These are phyloP conservation scores for Insectozyma bohioensis DNA, from an alignment of 1,139 yeast genomes.

Conservation along the genomic window DNA sequence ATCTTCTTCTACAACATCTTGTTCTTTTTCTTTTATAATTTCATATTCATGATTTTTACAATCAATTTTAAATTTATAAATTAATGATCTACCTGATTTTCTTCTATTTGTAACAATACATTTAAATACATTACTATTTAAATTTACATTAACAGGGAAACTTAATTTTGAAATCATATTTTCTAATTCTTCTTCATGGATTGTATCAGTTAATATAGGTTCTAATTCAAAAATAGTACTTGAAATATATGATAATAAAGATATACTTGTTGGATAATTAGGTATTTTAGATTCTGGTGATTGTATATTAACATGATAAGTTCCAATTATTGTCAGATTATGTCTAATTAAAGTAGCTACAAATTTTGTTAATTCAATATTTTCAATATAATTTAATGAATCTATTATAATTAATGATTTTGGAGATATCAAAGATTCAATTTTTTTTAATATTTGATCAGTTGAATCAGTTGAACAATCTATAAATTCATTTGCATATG, in stretches of 20 bases:
- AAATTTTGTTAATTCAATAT: slow-evolving; percentile 49
- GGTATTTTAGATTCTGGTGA: slow-evolving; percentile 16
- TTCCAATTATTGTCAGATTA: slow-evolving; percentile 53
- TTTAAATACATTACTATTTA: slow-evolving; percentile 49
- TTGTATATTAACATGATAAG: slow-evolving; percentile 57
- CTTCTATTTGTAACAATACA: slow-evolving; percentile 65
- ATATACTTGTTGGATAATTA: slow-evolving; percentile 53
- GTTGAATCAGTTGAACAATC: slow-evolving; percentile 33
- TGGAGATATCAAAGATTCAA: slow-evolving; percentile 7
- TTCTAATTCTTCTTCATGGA: slow-evolving; percentile 53
- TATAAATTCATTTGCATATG: slow-evolving; percentile 48
- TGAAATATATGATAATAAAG: slow-evolving; percentile 63
- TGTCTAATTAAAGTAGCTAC: slow-evolving; percentile 58
- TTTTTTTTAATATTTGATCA: slow-evolving; percentile 6
- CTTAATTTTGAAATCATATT: slow-evolving; percentile 39
- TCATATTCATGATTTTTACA: slow-evolving; percentile 50
- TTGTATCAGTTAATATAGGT: slow-evolving; percentile 15
- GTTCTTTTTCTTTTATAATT: slow-evolving; percentile 27
- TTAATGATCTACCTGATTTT: slow-evolving; percentile 77
- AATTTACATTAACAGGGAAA: slow-evolving; percentile 44
- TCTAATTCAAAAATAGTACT: slow-evolving; percentile 59
- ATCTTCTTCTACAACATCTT: slow-evolving; percentile 27
- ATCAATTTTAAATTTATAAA: slow-evolving; percentile 56
- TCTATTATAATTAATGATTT: slow-evolving; percentile 58
- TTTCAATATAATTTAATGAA: slow-evolving; percentile 60